Base-by-base conservation (phyloP, 2,329 filamentous ascomycete genomes). In the Coniochaeta sp. region DNA sequence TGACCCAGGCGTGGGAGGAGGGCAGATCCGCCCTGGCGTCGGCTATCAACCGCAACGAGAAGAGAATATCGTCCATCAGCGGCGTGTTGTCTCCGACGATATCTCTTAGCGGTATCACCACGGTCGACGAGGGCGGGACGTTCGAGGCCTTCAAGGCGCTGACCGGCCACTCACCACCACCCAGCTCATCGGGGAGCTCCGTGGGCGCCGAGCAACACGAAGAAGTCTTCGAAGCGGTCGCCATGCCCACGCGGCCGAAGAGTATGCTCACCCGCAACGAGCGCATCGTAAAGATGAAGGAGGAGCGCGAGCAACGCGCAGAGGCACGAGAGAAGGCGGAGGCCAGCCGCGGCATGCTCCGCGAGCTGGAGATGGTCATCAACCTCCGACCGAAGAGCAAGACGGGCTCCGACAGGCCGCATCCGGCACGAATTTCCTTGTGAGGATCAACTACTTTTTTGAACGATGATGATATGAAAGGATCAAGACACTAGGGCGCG, bases 311-410 rank as follows among this genome's bases (percentile, higher is more conserved):
- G 51, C 82, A 81, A 56, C 87, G 89, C 63, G 86, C 87, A 18
- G 76, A 82, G 35, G 74, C 84, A 35, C 82, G 84, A 51, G 88
- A 91, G 60, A 86, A 87, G 63, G 75, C 83, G 42, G 90, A 96
- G 56, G 87, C 89, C 10, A 95, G 84, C 56, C 88, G 85, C 40
- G 89, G 87, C 60, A 96, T 99, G 89, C 78, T 99, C 56, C 85
- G 87, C 56, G 94, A 99, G 70, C 76, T 99, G 53, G 90, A 96
- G 72, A 92, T 89, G 57, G 82, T 99, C 54, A 95, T 97, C 65
- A 81, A 75, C 63, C 69, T 75, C 30, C 67, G 75, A 24, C 75
- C 75, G 6, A 65, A 61, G 52, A 57, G 58, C 38, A 45, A 68
- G 71, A 40, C 18, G 13, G 47, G 18, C 31, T 49, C n/a, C 42